Evolutionary conservation across 1,284 basidiomycete genomes (phyloP).

Genomic region (Ceraceosorus guamensis): DNA sequence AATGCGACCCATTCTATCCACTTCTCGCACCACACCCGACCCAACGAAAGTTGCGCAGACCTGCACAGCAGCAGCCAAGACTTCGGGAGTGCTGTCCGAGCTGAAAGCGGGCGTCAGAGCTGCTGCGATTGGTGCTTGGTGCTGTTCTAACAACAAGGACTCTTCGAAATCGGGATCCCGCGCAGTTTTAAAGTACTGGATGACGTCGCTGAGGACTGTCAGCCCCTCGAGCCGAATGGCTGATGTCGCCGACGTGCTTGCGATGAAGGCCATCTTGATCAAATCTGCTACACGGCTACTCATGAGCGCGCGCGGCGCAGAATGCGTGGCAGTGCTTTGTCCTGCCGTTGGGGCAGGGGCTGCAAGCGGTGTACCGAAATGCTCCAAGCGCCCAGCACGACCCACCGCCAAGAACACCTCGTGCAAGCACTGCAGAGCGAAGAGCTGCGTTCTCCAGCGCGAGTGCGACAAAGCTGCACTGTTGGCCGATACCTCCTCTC

Average conservation of each 20-base stretch:
- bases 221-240: constrained; percentile 92
- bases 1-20: constrained; percentile 84
- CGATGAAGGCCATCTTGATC: constrained; percentile 95
- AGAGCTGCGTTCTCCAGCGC: constrained; percentile 92
- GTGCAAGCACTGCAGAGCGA: constrained; percentile 86
- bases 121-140: constrained; percentile 95
- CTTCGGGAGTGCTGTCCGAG: constrained; percentile 88
- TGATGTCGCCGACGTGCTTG: constrained; percentile 87
- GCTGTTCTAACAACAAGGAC: constrained; percentile 85
- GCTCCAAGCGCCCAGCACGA: constrained; percentile 55
- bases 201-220: constrained; percentile 80
- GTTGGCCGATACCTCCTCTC: constrained; percentile 16
- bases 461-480: constrained; percentile 4
- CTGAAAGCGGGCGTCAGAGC: constrained; percentile 97
- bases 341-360: neutral
- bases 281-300: constrained; percentile 80
- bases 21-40: constrained; percentile 87
- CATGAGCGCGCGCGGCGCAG: constrained; percentile 52
- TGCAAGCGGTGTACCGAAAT: constrained; percentile 56
- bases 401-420: constrained; percentile 73
- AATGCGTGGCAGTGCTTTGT: constrained; percentile 21
- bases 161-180: constrained; percentile 91
- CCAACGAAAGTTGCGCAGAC: constrained; percentile 93
- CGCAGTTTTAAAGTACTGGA: constrained; percentile 78
- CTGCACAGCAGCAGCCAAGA: constrained; percentile 81